Conservation (phyloP, 202 grass and related monocot genomes). For the Panicum hallii region DNA sequence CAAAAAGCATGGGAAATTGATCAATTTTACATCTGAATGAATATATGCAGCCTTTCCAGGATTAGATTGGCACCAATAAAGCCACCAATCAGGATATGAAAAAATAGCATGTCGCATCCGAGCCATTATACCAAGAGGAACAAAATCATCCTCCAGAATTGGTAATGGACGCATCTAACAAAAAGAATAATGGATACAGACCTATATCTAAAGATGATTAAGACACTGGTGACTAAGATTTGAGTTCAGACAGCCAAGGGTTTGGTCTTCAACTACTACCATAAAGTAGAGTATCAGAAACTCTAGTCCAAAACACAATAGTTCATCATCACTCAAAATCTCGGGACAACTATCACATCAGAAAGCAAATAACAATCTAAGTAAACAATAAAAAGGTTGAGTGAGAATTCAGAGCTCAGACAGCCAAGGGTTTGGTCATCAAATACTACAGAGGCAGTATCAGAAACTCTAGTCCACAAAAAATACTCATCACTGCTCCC, state of each 20-base stretch:
- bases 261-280: conserved; percentile 53
- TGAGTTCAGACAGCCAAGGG: conserved; percentile 67
- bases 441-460: conserved; percentile 46
- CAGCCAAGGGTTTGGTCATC: conserved; percentile 59
- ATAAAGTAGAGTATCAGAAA: conserved; percentile 50
- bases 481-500: conserved; percentile 49
- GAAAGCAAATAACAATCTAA: background rate
- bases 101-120: conserved; percentile 45
- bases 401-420: conserved; percentile 33
- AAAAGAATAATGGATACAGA: too few species aligned
- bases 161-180: conserved; percentile 66
- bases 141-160: conserved; percentile 53
- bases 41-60: conserved; percentile 74
- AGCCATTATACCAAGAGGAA: conserved; percentile 72
- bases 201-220: background rate
- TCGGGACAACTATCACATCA: background rate
- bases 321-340: conserved; percentile 45
- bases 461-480: conserved; percentile 66
- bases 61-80: conserved; percentile 52
- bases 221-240: background rate
- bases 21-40: background rate
- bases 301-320: conserved; percentile 55
- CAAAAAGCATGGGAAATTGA: too few species aligned
- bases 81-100: conserved; percentile 78
- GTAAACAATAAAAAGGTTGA: background rate